phyloP scores from a whole-genome alignment of 2,329 filamentous ascomycete genomes.

The Scedosporium apiospermum region DNA sequence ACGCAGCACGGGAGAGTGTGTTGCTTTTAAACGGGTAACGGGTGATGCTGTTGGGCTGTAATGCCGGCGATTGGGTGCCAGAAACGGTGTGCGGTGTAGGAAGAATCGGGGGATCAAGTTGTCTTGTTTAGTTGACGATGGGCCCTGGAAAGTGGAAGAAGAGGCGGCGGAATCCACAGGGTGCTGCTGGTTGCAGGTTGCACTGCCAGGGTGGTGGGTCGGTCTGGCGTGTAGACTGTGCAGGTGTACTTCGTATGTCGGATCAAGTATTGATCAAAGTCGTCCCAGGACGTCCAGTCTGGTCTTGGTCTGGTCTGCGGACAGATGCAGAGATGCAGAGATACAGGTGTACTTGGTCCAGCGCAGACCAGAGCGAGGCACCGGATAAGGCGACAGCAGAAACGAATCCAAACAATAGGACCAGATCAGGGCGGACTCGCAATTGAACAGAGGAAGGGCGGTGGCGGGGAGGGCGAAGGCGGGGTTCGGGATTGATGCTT shows the following conservation, averaged over 20 bases:
- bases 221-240: neutral
- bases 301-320: neutral
- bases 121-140: neutral
- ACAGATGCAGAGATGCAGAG: neutral
- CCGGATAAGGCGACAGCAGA: neutral
- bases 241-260: neutral
- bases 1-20: neutral
- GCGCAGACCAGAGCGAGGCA: neutral
- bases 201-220: neutral
- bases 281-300: neutral
- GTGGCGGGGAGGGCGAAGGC: neutral
- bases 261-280: no score
- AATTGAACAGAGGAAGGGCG: neutral
- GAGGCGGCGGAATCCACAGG: neutral
- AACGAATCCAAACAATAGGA: neutral
- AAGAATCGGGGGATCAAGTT: neutral
- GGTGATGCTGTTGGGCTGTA: slow-evolving; percentile 7
- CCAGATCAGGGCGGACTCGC: neutral
- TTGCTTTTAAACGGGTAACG: slow-evolving; percentile 1
- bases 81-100: slow-evolving; percentile 3
- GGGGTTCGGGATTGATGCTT: neutral
- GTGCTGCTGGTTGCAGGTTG: neutral
- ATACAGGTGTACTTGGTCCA: neutral
- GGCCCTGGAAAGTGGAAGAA: neutral
- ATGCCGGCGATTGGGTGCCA: slow-evolving; percentile 7